These are phyloP conservation scores for Abelmoschus esculentus DNA, from an alignment of 345 rosid genomes.

Conservation along the genomic window DNA sequence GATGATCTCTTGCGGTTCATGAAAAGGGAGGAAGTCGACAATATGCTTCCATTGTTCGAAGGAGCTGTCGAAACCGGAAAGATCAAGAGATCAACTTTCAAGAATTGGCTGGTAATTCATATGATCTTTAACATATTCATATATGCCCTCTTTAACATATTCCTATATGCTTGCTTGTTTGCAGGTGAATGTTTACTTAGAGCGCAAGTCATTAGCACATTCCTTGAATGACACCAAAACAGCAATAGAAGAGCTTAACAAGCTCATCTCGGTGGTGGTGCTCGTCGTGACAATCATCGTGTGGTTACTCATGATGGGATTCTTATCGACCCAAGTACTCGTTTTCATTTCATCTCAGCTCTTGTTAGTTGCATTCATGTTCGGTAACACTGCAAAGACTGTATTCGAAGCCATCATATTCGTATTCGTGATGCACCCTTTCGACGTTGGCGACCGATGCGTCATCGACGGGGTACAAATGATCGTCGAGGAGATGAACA, in stretches of 20 bases:
- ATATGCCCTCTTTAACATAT: not conserved
- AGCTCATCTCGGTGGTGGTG: constrained; percentile 34
- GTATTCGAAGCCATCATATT: constrained; percentile 66
- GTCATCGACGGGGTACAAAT: constrained; percentile 65
- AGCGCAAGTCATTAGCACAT: constrained; percentile 50
- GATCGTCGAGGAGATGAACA: constrained; percentile 70
- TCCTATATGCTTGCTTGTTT: not conserved
- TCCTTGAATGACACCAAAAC: constrained; percentile 61
- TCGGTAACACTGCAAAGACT: constrained; percentile 53
- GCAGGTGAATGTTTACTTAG: constrained; percentile 55
- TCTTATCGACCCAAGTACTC: constrained; percentile 40
- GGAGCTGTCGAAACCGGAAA: constrained; percentile 47
- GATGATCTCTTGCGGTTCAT: constrained; percentile 59
- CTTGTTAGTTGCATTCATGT: constrained; percentile 43
- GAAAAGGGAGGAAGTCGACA: constrained; percentile 48
- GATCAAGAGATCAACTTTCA: constrained; percentile 51
- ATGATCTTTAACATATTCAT: not conserved
- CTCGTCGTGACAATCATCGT: constrained; percentile 30
- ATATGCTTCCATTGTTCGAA: constrained; percentile 42
- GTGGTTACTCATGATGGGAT: constrained; percentile 52
- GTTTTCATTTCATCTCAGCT: constrained; percentile 57
- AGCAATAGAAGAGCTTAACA: constrained; percentile 64
- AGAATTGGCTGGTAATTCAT: constrained; percentile 52
- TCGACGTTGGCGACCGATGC: constrained; percentile 62
- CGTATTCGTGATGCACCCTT: constrained; percentile 70